phyloP scores from a whole-genome alignment of 2,329 filamentous ascomycete genomes.

The Penicillium sp. region DNA sequence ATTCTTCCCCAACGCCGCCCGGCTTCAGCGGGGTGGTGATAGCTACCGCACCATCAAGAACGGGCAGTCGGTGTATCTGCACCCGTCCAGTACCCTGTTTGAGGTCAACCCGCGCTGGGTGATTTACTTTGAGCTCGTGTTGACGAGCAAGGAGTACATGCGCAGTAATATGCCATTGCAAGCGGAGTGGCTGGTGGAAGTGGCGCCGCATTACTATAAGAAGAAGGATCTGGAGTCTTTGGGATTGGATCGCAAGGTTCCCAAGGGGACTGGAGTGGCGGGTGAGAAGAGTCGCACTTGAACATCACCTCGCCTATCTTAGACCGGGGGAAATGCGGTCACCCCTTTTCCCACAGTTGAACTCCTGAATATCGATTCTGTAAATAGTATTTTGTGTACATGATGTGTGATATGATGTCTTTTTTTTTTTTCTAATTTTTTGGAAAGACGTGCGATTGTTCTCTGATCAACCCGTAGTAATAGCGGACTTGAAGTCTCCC shows the following conservation, averaged over 20 bases:
- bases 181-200: slow-evolving; percentile 76
- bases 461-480: no score
- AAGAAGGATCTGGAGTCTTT: slow-evolving; percentile 79
- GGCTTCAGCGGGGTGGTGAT: slow-evolving; percentile 75
- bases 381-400: no score
- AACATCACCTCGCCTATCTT: not conserved
- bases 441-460: no score
- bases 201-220: slow-evolving; percentile 93
- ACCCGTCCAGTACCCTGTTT: slow-evolving; percentile 78
- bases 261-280: slow-evolving; percentile 50
- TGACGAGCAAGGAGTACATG: slow-evolving; percentile 96
- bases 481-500: no score
- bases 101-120: slow-evolving; percentile 78
- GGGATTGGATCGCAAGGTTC: slow-evolving; percentile 68
- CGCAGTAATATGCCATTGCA: slow-evolving; percentile 79
- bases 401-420: no score
- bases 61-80: slow-evolving; percentile 81
- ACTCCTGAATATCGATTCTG: no score
- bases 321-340: no score
- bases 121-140: slow-evolving; percentile 77
- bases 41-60: slow-evolving; percentile 90
- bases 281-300: slow-evolving; percentile 36
- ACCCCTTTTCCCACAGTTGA: no score
- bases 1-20: slow-evolving; percentile 89
- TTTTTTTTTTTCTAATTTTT: no score